These are phyloP conservation scores for Solanum aculeatissimum DNA, from an alignment of 305 asterid species.

Conservation along the genomic window DNA sequence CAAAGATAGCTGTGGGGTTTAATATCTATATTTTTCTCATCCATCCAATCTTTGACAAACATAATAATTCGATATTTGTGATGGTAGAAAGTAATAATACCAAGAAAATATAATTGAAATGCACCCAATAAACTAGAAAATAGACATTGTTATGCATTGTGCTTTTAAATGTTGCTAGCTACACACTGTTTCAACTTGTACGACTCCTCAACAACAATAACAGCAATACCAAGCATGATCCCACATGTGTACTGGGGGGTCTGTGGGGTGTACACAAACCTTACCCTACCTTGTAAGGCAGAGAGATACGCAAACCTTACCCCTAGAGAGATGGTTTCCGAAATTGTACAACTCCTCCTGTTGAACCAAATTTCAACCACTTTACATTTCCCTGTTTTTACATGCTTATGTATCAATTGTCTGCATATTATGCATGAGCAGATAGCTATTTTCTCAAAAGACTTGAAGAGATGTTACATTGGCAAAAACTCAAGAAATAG, in stretches of 20 bases:
- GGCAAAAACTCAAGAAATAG: neutral
- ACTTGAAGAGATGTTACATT: neutral
- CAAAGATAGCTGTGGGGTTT: neutral
- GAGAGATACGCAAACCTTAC: too few species aligned
- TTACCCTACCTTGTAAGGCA: neutral
- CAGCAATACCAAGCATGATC: neutral
- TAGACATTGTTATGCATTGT: neutral
- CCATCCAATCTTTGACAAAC: neutral
- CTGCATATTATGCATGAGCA: neutral
- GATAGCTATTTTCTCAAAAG: neutral
- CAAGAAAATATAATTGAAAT: neutral
- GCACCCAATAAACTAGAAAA: neutral
- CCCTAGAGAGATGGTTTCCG: neutral
- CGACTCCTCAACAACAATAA: neutral
- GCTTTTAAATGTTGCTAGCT: conserved; percentile 29
- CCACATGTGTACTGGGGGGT: neutral
- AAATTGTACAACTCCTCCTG: neutral
- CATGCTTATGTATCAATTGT: neutral
- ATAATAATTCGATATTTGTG: neutral
- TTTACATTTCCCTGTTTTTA: neutral
- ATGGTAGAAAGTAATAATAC: neutral
- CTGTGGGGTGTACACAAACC: neutral
- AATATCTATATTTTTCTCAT: neutral
- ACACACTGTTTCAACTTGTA: conserved; percentile 40
- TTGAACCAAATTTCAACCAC: neutral